Evolutionary conservation across 352 stramenopile genomes (phyloP).

Genomic region (Phytophthora capsici): DNA sequence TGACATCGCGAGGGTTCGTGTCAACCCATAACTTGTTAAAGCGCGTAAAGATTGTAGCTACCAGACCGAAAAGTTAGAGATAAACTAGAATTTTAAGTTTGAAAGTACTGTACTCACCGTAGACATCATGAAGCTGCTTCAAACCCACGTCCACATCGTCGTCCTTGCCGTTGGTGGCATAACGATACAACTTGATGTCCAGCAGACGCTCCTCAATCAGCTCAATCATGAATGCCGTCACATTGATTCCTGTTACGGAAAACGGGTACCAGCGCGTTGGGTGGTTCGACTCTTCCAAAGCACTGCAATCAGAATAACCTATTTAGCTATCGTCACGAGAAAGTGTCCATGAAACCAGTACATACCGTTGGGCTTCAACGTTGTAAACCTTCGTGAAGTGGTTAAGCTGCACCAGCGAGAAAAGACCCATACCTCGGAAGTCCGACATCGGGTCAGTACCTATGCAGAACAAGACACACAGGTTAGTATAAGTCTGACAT

Average conservation of each 20-base stretch:
- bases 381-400: constrained; percentile 81
- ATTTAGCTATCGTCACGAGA: no score
- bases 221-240: constrained; percentile 83
- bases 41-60: constrained; percentile 78
- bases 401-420: constrained; percentile 79
- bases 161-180: constrained; percentile 29
- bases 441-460: constrained; percentile 87
- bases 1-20: constrained; percentile 82
- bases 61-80: background rate
- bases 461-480: constrained; percentile 19
- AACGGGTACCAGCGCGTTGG: constrained; percentile 89
- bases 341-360: background rate
- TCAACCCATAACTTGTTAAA: constrained; percentile 89
- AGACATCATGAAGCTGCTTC: constrained; percentile 72
- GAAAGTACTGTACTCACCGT: constrained; percentile 50
- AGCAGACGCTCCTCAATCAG: constrained; percentile 76
- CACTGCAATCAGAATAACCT: constrained; percentile 42
- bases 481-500: background rate
- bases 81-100: constrained; percentile 1
- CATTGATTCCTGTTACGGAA: constrained; percentile 87
- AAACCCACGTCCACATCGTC: constrained; percentile 49
- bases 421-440: constrained; percentile 83
- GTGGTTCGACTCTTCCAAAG: constrained; percentile 83
- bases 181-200: constrained; percentile 75
- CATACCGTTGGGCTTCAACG: constrained; percentile 73